Percentiles rank a stretch among this genome's conserved stretches.
phyloP scores from a whole-genome alignment of 495 filamentous ascomycete genomes.

The Penicillium malachiteum region DNA sequence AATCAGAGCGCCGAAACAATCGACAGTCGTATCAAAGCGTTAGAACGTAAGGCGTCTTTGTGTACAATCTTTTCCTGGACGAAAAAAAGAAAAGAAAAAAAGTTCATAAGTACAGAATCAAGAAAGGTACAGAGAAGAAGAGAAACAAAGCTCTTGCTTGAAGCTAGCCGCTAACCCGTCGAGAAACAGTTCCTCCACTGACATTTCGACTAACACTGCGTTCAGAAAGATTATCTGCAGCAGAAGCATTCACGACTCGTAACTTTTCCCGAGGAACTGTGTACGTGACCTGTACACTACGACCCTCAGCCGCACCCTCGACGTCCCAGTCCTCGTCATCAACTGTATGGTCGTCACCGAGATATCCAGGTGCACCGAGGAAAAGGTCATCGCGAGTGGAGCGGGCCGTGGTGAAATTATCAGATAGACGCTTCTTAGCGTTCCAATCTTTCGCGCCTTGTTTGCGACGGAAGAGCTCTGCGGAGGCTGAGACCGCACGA shows the following conservation, averaged over 20 bases:
- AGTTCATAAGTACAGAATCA: conserved; percentile 6
- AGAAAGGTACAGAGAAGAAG: background rate
- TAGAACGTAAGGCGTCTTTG: conserved; percentile 12
- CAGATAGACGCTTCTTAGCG: conserved; percentile 34
- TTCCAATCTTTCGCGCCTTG: conserved; percentile 60
- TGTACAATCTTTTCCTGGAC: conserved; percentile 14
- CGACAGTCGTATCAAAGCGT: conserved; percentile 14
- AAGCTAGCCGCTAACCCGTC: conserved; percentile 14
- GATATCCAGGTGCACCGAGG: conserved; percentile 26
- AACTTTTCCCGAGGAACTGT: conserved; percentile 83
- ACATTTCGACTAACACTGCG: conserved; percentile 27
- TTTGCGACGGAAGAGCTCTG: conserved; percentile 58
- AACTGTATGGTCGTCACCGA: conserved; percentile 23
- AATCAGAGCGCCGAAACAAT: conserved; percentile 3
- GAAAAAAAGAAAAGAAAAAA: conserved; percentile 7
- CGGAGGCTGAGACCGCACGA: conserved; percentile 58
- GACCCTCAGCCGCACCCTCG: conserved; percentile 73
- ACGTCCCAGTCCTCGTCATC: conserved; percentile 79
- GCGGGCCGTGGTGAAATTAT: conserved; percentile 15
- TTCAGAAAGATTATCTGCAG: conserved; percentile 34
- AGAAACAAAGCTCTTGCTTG: background rate
- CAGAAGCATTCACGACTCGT: conserved; percentile 75
- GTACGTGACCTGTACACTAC: conserved; percentile 90
- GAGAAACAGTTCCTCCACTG: conserved; percentile 8
- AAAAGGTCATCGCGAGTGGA: conserved; percentile 36